Conservation (phyloP, 176 grass and related monocot species). For the Bonia amplexicaulis region DNA sequence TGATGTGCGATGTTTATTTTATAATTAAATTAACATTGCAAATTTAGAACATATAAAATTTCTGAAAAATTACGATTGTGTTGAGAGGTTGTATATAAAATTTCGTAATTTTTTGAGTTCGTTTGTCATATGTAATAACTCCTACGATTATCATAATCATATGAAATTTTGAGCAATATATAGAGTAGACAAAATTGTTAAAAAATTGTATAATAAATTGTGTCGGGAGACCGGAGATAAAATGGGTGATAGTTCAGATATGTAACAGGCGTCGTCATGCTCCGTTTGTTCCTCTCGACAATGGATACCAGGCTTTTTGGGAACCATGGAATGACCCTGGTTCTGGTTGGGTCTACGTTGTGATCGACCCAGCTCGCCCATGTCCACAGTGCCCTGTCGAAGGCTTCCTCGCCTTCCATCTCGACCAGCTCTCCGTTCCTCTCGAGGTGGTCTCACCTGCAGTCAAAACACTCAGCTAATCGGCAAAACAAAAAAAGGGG, state of each 20-base stretch:
- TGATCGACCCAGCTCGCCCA: slow-evolving; percentile 51
- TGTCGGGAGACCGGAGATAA: too few species aligned
- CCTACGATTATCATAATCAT: too few species aligned
- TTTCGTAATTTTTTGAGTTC: too few species aligned
- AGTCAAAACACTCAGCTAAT: not conserved
- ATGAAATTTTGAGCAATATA: too few species aligned
- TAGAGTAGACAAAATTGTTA: too few species aligned
- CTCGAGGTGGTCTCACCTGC: slow-evolving; percentile 52
- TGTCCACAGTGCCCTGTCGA: slow-evolving; percentile 34
- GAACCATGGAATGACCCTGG: slow-evolving; percentile 25
- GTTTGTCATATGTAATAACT: too few species aligned
- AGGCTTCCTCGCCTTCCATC: slow-evolving; percentile 33
- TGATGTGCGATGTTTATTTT: too few species aligned
- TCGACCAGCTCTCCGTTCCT: slow-evolving; percentile 13
- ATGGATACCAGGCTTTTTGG: slow-evolving; percentile 23
- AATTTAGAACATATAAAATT: too few species aligned
- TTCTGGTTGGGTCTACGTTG: slow-evolving; percentile 23
- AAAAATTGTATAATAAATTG: too few species aligned
- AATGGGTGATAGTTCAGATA: slow-evolving; percentile 48
- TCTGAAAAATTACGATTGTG: too few species aligned
- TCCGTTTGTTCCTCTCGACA: slow-evolving; percentile 7
- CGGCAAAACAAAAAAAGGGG: rapidly evolving
- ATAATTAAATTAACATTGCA: too few species aligned
- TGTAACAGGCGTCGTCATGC: slow-evolving; percentile 13
- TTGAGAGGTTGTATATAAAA: too few species aligned